Evolutionary conservation across 73 alveolate species (phyloP), one percentile per base, ranked within the genome.

Genomic region (Paramecium sexaurelia): DNA sequence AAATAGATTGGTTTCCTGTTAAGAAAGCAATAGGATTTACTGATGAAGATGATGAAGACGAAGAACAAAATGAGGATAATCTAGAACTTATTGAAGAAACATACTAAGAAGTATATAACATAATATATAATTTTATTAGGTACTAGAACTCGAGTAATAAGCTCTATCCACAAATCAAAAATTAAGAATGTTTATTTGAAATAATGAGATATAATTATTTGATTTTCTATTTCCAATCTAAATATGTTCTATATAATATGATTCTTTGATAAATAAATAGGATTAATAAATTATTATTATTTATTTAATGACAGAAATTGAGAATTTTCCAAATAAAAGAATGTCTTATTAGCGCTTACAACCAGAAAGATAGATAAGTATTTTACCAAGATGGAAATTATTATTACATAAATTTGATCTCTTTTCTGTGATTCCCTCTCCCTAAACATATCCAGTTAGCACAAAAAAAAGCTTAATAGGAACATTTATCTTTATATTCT

Each of bases 371-470:
- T 17, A 10, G 0, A 27, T 4, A 39, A 33, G 7, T 45, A 35
- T 24, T 1, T 20, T 36, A 11, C 90, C 90, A 1, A 78, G 6
- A 26, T 78, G 90, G 90, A 78, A 24, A 78, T 1, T 56, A 5
- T 3, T 9, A 27, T 7, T 88, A 40, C 90, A 68, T 69, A 41
- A 55, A 40, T 11, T 69, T 0, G 94, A 88, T 69, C 20, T 88
- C 26, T 88, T 88, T 33, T 87, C 94, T 10, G 33, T 47, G 19
- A 83, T 88, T 11, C 94, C 94, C 26, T 57, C 87, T 22, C 94
- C 94, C 3, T 69, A 61, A 88, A 88, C 94, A 13, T 75, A 88
- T 68, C 91, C 85, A 26, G 94, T 88, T 10, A 68, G 91, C 17
- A 88, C 94, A 7, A 88, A 41, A 71, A 55, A 85, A 68, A 56